These are phyloP conservation scores for Symbiodinium pilosum DNA, from an alignment of 73 alveolate genomes.

Conservation along the genomic window DNA sequence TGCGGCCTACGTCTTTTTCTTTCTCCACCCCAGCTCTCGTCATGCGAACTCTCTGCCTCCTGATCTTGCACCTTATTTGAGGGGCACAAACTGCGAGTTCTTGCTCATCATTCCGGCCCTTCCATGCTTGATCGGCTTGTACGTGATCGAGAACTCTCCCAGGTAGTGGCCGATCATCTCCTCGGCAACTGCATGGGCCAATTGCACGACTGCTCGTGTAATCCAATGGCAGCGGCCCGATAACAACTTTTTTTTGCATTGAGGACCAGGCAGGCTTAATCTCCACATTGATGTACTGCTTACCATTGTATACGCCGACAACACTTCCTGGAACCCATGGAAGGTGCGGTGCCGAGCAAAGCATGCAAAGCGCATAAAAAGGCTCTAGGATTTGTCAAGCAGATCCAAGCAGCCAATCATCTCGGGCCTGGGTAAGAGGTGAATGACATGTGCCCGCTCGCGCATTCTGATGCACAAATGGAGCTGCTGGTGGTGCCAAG, in stretches of 20 bases:
- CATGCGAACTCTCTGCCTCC: no score
- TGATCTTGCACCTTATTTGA: no score
- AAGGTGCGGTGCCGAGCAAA: neutral
- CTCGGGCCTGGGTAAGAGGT: conserved; percentile 69
- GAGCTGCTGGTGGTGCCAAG: neutral
- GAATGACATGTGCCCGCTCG: no score
- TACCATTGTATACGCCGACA: conserved; percentile 98
- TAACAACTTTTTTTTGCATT: neutral
- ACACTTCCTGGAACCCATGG: conserved; percentile 96
- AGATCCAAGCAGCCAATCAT: conserved; percentile 63
- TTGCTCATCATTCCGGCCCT: conserved; percentile 98
- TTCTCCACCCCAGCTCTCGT: no score
- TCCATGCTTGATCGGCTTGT: conserved; percentile 98
- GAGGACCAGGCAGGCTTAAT: conserved; percentile 96
- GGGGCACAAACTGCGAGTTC: conserved; percentile 96
- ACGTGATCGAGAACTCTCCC: conserved; percentile 98
- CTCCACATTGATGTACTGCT: conserved; percentile 97
- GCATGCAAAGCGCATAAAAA: neutral
- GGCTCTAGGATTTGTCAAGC: neutral
- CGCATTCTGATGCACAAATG: no score
- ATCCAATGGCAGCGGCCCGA: neutral
- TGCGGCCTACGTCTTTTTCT: no score
- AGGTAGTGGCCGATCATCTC: conserved; percentile 99
- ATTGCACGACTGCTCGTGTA: neutral
- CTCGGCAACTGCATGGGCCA: conserved; percentile 25